Evolutionary conservation across 2,329 filamentous ascomycete species (phyloP).

Genomic region (Pleochaeta shiraiana): DNA sequence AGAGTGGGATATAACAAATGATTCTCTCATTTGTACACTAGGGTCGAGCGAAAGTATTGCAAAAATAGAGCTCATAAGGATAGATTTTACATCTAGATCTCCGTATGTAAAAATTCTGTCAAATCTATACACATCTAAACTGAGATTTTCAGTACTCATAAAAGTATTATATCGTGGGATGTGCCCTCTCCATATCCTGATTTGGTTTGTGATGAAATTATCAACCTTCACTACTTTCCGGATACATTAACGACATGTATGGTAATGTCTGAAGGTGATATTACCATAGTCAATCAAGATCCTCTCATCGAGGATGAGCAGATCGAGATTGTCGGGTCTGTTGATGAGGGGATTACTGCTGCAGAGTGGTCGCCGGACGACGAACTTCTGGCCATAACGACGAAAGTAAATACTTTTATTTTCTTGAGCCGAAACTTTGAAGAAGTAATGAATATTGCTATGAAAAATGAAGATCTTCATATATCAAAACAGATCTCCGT

Average conservation of each 20-base stretch:
- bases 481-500: conserved; percentile 90
- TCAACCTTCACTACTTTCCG: conserved; percentile 67
- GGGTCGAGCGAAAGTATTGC: conserved; percentile 52
- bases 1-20: conserved; percentile 65
- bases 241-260: conserved; percentile 61
- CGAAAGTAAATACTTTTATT: conserved; percentile 54
- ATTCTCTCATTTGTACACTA: conserved; percentile 63
- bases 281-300: conserved; percentile 62
- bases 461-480: conserved; percentile 57
- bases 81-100: conserved; percentile 24
- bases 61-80: conserved; percentile 47
- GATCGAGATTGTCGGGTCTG: conserved; percentile 88
- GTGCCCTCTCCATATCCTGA: conserved; percentile 61
- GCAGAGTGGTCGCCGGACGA: conserved; percentile 92
- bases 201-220: conserved; percentile 48
- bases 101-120: conserved; percentile 15
- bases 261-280: conserved; percentile 76
- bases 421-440: conserved; percentile 92
- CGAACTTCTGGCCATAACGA: conserved; percentile 68
- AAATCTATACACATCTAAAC: conserved; percentile 21
- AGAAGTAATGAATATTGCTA: conserved; percentile 49
- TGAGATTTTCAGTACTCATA: conserved; percentile 19
- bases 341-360: conserved; percentile 76
- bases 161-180: conserved; percentile 61
- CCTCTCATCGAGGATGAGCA: conserved; percentile 43